Conservation (phyloP, 2,329 filamentous ascomycete genomes). For the Sarocladium strictum region DNA sequence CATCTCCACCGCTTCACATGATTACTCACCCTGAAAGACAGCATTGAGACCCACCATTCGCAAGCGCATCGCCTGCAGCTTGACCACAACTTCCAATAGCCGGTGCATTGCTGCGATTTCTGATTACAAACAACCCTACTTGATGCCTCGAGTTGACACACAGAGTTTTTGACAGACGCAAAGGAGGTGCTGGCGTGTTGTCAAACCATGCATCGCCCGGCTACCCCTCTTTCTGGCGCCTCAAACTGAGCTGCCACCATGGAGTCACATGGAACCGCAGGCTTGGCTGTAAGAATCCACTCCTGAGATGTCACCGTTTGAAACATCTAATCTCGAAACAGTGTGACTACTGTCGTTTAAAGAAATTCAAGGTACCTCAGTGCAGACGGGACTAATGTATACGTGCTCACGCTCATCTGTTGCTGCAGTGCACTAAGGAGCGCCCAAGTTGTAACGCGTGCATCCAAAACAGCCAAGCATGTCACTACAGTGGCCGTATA, state of each 20-base stretch:
- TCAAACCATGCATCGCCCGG: neutral
- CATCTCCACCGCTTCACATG: too few relatives aligned
- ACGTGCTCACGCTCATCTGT: too few relatives aligned
- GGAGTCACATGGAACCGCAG: neutral
- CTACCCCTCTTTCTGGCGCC: neutral
- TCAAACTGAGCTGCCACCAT: neutral
- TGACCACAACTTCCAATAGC: too few relatives aligned
- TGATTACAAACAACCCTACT: too few relatives aligned
- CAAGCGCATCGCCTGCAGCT: too few relatives aligned
- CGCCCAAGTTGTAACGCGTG: conserved; percentile 19
- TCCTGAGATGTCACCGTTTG: neutral
- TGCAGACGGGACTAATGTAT: too few relatives aligned
- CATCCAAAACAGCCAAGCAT: conserved; percentile 16
- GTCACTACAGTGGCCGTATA: conserved; percentile 21
- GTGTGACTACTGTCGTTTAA: conserved; percentile 17
- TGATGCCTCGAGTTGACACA: neutral
- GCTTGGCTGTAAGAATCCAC: neutral
- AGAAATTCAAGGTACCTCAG: conserved; percentile 18
- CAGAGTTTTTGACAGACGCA: neutral
- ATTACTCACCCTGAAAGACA: too few relatives aligned
- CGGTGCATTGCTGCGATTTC: too few relatives aligned
- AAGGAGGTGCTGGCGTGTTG: neutral
- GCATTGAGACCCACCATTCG: too few relatives aligned
- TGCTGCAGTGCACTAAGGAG: conserved; percentile 22
- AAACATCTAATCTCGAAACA: neutral